Conservation (phyloP, 495 filamentous ascomycete genomes). For the Penicillium mononematosum region DNA sequence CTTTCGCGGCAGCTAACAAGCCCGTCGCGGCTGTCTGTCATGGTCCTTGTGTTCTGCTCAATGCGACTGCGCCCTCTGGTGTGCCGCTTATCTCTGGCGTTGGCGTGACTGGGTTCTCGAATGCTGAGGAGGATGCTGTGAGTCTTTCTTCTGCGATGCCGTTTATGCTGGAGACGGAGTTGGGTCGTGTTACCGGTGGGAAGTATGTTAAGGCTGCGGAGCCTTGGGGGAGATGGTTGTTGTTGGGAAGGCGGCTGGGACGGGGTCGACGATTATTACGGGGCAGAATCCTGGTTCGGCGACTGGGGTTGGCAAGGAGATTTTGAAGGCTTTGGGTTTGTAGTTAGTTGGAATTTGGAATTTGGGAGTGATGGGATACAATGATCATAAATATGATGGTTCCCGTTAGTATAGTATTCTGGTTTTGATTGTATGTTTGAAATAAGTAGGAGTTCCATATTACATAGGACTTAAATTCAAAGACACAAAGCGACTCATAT, state of each 20-base stretch:
- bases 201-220: constrained; percentile 58
- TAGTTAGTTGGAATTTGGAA: background rate
- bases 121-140: constrained; percentile 61
- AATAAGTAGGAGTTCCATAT: background rate
- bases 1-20: constrained; percentile 62
- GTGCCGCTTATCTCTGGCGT: constrained; percentile 53
- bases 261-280: constrained; percentile 59
- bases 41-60: constrained; percentile 60
- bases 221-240: constrained; percentile 61
- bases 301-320: constrained; percentile 53
- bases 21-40: constrained; percentile 69
- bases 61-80: constrained; percentile 54
- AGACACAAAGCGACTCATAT: constrained; percentile 23
- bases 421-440: background rate
- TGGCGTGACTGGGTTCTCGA: constrained; percentile 65
- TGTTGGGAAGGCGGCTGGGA: constrained; percentile 42
- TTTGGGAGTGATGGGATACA: no score
- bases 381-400: background rate
- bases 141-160: constrained; percentile 54
- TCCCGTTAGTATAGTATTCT: background rate
- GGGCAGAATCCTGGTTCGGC: constrained; percentile 75
- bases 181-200: constrained; percentile 50
- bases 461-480: background rate
- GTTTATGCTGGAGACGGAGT: constrained; percentile 61
- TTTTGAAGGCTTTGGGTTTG: constrained; percentile 40